Base-by-base conservation (phyloP, 306 rosid species). In the Sesbania bispinosa region DNA sequence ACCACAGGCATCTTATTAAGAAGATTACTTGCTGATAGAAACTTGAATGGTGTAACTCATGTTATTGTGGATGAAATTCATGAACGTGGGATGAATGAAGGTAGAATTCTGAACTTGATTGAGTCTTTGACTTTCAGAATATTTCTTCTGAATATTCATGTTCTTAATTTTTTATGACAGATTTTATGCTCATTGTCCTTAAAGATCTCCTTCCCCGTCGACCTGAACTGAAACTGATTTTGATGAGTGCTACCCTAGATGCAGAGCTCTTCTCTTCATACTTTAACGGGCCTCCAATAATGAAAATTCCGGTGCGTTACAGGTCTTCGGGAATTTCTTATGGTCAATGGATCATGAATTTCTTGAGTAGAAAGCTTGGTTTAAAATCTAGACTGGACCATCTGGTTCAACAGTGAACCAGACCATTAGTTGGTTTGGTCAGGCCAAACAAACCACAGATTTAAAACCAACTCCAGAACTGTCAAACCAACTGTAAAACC, bases 1-100 rank as follows among this genome's bases (percentile, higher is more conserved):
- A 92, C 98, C 75, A 92, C 98, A 7, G 98, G 96, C 65, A 89
- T 92, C 69, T 88, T 92, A 71, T 73, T 92, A 80, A 88, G 98
- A 88, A 89, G 96, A 75, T 81, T 89, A 69, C 85, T 92, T n/a
- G 86, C 82, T 71, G 98, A 92, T 76, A 80, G 98, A 85, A 88
- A 76, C 79, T 77, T 92, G 58, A 89, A 86, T 71, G 94, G 89
- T 61, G 80, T 89, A 65, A 88, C 96, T 32, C 96, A 89, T 83
- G 89, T 92, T 62, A 85, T 92, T 80, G 98, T 89, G 57, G 96
- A 92, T 75, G 98, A 92, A 80, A 92, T 92, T 73, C 98, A 92
- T 71, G 98, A 92, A 78, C 96, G 98, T 11, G 98, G 98, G 78
- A 89, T 92, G 89, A 89, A 88, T 77, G 96, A 92, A 89, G 98